A percentile compares a stretch with the other conserved stretches of the same genome.
Conservation (phyloP, 2,329 filamentous ascomycete genomes). For the Fusarium piperis region DNA sequence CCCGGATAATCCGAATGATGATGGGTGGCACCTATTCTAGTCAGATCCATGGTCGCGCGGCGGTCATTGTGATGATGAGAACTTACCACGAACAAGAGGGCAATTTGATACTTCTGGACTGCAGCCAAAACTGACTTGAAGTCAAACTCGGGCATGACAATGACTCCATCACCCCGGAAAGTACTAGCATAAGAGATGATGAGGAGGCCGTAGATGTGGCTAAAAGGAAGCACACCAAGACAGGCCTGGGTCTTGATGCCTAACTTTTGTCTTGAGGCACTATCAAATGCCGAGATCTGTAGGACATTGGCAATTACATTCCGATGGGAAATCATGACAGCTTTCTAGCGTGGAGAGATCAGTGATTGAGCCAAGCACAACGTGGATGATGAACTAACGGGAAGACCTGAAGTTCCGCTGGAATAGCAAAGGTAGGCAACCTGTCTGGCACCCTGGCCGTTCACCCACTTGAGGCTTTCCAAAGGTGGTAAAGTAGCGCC, state of each 20-base stretch:
- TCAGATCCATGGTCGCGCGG: not conserved
- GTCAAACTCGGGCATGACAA: slow-evolving; percentile 80
- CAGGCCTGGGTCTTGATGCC: slow-evolving; percentile 54
- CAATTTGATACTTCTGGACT: not conserved
- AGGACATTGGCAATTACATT: slow-evolving; percentile 82
- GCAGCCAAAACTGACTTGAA: slow-evolving; percentile 64
- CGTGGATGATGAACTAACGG: slow-evolving; percentile 57
- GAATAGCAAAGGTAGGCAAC: slow-evolving; percentile 82
- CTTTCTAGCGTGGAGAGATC: slow-evolving; percentile 64
- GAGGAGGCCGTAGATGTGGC: slow-evolving; percentile 82
- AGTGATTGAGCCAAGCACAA: slow-evolving; percentile 41
- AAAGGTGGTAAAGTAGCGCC: slow-evolving; percentile 64
- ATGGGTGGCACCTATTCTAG: not conserved
- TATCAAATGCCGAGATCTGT: slow-evolving; percentile 63
- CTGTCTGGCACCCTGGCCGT: slow-evolving; percentile 72
- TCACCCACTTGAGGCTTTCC: slow-evolving; percentile 65
- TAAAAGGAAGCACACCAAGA: slow-evolving; percentile 78
- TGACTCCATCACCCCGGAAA: slow-evolving; percentile 69
- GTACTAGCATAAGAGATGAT: slow-evolving; percentile 73
- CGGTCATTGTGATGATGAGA: not conserved
- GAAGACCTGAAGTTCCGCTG: slow-evolving; percentile 80
- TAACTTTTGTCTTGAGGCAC: slow-evolving; percentile 46
- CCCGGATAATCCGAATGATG: not conserved
- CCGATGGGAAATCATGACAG: slow-evolving; percentile 81
- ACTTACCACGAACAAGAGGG: not conserved